A percentile compares a stretch with the other conserved stretches of the same genome.
Conservation (phyloP, 257 asterid species). For the Nicotiana obtusifolia region DNA sequence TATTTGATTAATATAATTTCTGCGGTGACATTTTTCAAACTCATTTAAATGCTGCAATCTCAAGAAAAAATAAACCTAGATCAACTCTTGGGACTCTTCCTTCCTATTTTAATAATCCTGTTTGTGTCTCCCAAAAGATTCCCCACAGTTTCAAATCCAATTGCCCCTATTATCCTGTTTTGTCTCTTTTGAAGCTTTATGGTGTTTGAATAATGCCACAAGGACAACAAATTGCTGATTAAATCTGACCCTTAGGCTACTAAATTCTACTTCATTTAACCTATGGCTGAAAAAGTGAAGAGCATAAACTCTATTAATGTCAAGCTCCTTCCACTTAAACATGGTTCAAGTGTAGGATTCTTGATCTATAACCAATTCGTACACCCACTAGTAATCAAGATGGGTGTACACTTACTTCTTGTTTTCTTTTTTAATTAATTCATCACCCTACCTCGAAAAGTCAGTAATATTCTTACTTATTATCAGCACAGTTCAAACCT, state of each 20-base stretch:
- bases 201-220: not conserved
- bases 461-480: no score
- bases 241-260: not conserved
- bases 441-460: not conserved
- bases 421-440: no score
- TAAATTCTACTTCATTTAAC: not conserved
- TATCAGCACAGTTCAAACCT: no score
- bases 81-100: conserved; percentile 3
- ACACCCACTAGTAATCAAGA: not conserved
- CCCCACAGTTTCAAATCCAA: not conserved
- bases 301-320: not conserved
- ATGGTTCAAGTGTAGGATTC: not conserved
- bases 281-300: not conserved
- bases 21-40: not conserved
- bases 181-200: conserved; percentile 9
- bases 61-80: not conserved
- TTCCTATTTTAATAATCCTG: conserved; percentile 2
- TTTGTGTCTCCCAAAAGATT: conserved; percentile 8
- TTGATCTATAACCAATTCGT: not conserved
- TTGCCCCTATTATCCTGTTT: not conserved
- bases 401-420: not conserved
- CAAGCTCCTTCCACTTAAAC: not conserved
- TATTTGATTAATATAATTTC: not conserved
- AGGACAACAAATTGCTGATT: not conserved
- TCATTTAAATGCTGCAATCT: not conserved